Conservation (phyloP, 78 protist genomes). For the Dictyostelium brefeldianum region DNA sequence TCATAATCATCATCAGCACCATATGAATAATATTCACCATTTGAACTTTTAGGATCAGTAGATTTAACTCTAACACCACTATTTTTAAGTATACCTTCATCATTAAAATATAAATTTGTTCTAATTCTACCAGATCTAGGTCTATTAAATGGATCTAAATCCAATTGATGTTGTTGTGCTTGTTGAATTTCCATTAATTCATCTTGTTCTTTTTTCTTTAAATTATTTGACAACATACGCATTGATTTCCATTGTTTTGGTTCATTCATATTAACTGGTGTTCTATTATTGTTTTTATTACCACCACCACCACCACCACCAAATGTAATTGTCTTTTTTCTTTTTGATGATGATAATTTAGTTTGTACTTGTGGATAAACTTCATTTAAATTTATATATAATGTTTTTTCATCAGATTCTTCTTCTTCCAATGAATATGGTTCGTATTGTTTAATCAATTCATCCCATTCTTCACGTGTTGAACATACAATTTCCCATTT, state of each 20-base stretch:
- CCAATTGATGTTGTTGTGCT: background rate
- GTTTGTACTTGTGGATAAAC: background rate
- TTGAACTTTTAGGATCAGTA: too few species aligned
- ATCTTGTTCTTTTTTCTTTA: background rate
- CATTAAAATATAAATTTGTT: background rate
- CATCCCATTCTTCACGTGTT: conserved; percentile 56
- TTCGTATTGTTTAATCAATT: background rate
- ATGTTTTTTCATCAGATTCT: conserved; percentile 8
- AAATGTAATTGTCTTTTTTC: background rate
- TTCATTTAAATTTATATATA: background rate
- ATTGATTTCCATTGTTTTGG: conserved; percentile 7
- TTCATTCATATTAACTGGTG: background rate
- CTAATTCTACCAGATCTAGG: background rate
- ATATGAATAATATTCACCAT: too few species aligned
- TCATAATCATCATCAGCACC: background rate
- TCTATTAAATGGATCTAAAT: background rate
- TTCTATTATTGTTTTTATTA: background rate
- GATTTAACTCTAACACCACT: background rate
- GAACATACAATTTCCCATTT: conserved; percentile 56
- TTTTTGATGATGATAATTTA: background rate
- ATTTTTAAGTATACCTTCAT: background rate
- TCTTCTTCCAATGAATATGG: background rate
- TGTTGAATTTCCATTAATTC: background rate
- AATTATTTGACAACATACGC: background rate
- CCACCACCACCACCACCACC: too few species aligned